Evolutionary conservation across 2,329 filamentous ascomycete genomes (phyloP).

Genomic region (Reticulascus tulasneorum): DNA sequence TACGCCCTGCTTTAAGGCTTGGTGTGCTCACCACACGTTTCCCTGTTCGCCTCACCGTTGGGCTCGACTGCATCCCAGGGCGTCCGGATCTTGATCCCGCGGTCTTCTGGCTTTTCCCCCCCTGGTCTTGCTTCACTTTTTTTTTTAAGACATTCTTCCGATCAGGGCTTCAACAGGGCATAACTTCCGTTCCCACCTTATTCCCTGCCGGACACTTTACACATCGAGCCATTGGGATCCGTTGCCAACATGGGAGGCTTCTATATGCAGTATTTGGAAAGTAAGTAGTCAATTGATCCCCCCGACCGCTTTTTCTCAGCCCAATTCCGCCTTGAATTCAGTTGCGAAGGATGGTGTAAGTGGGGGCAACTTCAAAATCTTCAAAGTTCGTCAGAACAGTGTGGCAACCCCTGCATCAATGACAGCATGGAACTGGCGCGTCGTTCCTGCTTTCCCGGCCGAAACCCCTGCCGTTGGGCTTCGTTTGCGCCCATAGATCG

Average conservation of each 20-base stretch:
- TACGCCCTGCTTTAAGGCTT: conserved; percentile 12
- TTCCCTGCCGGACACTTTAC: conserved; percentile 3
- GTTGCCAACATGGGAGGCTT: conserved; percentile 55
- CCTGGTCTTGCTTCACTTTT: conserved; percentile 14
- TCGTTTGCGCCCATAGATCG: conserved; percentile 2
- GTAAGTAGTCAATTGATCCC: conserved; percentile 50
- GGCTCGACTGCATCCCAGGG: conserved; percentile 51
- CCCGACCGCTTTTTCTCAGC: conserved; percentile 6
- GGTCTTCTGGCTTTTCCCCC: conserved; percentile 22
- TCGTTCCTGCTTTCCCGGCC: conserved; percentile 13
- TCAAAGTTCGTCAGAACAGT: conserved; percentile 13
- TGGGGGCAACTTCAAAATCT: conserved; percentile 7
- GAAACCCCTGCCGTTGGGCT: conserved; percentile 2
- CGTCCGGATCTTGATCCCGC: conserved; percentile 27
- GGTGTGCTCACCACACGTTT: conserved; percentile 26
- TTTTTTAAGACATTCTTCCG: conserved; percentile 2
- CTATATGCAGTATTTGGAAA: conserved; percentile 70
- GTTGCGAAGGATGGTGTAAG: conserved; percentile 10
- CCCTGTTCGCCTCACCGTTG: conserved; percentile 41
- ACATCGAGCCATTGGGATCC: conserved; percentile 20
- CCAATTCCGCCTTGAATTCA: conserved; percentile 12
- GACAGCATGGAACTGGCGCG: conserved; percentile 21
- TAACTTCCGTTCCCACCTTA: conserved; percentile 6
- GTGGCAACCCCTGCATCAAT: conserved; percentile 25
- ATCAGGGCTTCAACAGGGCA: no score